Conservation (phyloP, 148 eudicot species). For the Pouteria glomerata region DNA sequence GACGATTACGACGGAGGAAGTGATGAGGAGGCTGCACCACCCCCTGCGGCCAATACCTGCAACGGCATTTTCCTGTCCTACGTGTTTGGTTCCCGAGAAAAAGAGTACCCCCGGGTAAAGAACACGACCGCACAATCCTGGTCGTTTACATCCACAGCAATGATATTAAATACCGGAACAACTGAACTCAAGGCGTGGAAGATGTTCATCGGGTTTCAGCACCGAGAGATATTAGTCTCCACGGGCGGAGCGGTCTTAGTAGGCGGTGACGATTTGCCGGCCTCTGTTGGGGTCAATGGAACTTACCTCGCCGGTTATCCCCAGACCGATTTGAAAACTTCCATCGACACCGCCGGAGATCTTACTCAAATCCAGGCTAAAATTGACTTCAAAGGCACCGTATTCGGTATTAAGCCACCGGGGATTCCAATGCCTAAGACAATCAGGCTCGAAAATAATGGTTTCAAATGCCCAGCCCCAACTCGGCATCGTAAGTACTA, state of each 20-base stretch:
- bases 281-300: slow-evolving; percentile 37
- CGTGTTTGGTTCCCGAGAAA: slow-evolving; percentile 35
- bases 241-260: slow-evolving; percentile 35
- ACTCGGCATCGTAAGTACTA: slow-evolving; percentile 21
- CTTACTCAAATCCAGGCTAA: slow-evolving; percentile 26
- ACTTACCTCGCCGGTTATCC: slow-evolving; percentile 38
- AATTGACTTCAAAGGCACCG: slow-evolving; percentile 32
- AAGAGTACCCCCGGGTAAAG: slow-evolving; percentile 34
- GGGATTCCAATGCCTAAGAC: slow-evolving; percentile 49
- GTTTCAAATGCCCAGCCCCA: slow-evolving; percentile 41
- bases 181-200: slow-evolving; percentile 53
- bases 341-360: slow-evolving; percentile 47
- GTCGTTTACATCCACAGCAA: slow-evolving; percentile 35
- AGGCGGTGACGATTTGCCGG: slow-evolving; percentile 34
- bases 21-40: not conserved
- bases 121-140: slow-evolving; percentile 53
- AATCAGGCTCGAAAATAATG: slow-evolving; percentile 38
- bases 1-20: too few species aligned
- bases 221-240: slow-evolving; percentile 38
- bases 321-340: slow-evolving; percentile 39
- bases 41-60: slow-evolving; percentile 14
- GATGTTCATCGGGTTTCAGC: slow-evolving; percentile 39
- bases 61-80: slow-evolving; percentile 44
- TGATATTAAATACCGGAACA: slow-evolving; percentile 35
- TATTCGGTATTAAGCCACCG: slow-evolving; percentile 36